phyloP scores from a whole-genome alignment of 1,139 yeast genomes.

The Blastobotrys capitulatus region DNA sequence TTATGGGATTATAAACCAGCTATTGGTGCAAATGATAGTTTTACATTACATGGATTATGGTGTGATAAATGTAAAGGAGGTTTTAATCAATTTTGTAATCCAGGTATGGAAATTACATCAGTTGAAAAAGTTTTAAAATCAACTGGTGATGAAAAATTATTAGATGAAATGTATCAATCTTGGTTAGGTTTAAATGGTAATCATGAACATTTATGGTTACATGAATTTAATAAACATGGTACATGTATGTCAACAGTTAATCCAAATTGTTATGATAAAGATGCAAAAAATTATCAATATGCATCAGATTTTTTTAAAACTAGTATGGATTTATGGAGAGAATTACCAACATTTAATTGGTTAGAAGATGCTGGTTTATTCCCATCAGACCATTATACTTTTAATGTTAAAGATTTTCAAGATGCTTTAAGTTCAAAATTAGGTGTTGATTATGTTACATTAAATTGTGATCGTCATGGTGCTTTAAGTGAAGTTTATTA shows the following conservation, averaged over 20 bases:
- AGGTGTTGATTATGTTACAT: constrained; percentile 39
- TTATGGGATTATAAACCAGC: constrained; percentile 93
- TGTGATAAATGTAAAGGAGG: constrained; percentile 77
- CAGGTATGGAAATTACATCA: constrained; percentile 48
- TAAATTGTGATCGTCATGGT: constrained; percentile 33
- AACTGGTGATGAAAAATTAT: constrained; percentile 42
- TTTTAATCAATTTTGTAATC: constrained; percentile 72
- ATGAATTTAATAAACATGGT: constrained; percentile 94
- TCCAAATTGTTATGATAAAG: constrained; percentile 56
- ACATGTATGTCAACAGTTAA: constrained; percentile 81
- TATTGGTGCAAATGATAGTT: constrained; percentile 68
- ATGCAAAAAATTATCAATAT: constrained; percentile 45
- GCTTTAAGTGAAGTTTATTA: constrained; percentile 82
- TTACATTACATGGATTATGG: constrained; percentile 86
- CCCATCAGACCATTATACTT: constrained; percentile 58
- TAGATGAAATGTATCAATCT: constrained; percentile 49
- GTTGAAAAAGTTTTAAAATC: constrained; percentile 50
- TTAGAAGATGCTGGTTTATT: constrained; percentile 60
- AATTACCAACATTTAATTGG: constrained; percentile 67
- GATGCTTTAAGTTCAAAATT: constrained; percentile 51
- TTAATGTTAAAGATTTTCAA: constrained; percentile 58
- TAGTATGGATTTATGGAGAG: constrained; percentile 57
- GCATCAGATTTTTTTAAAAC: constrained; percentile 74
- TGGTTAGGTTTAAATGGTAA: constrained; percentile 80
- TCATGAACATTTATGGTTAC: constrained; percentile 80